Evolutionary conservation across 192 early-diverging fungal species (phyloP).

Genomic region (Geosiphon pyriformis): DNA sequence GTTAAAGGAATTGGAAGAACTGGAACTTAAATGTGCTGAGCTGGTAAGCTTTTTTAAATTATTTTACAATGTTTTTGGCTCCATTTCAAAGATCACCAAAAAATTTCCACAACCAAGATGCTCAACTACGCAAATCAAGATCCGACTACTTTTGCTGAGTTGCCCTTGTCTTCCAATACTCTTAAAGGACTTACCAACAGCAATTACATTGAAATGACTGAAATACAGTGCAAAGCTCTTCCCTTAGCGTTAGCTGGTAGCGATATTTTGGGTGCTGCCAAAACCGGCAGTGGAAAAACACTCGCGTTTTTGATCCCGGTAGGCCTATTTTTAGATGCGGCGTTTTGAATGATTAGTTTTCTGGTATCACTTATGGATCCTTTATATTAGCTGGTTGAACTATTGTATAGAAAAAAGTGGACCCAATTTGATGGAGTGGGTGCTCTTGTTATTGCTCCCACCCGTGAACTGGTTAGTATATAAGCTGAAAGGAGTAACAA

Average conservation of each 20-base stretch:
- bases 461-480: conserved; percentile 58
- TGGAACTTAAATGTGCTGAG: conserved; percentile 11
- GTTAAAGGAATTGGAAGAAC: conserved; percentile 12
- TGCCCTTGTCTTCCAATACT: conserved; percentile 52
- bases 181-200: conserved; percentile 68
- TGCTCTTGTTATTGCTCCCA: conserved; percentile 77
- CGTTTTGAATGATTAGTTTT: background rate
- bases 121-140: too few species aligned
- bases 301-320: conserved; percentile 74
- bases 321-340: conserved; percentile 25
- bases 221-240: conserved; percentile 81
- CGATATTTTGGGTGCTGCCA: conserved; percentile 81
- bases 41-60: conserved; percentile 12
- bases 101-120: too few species aligned
- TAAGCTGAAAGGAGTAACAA: too few species aligned
- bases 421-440: conserved; percentile 73
- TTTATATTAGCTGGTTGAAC: conserved; percentile 66
- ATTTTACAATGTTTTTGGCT: too few species aligned
- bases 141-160: too few species aligned
- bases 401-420: conserved; percentile 80
- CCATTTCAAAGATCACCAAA: too few species aligned
- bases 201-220: conserved; percentile 89
- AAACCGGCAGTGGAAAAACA: conserved; percentile 83
- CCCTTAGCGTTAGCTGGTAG: conserved; percentile 61
- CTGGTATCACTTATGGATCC: background rate